These are phyloP conservation scores for Aspergillus heteromorphus DNA, from an alignment of 495 filamentous ascomycete genomes.

Conservation along the genomic window DNA sequence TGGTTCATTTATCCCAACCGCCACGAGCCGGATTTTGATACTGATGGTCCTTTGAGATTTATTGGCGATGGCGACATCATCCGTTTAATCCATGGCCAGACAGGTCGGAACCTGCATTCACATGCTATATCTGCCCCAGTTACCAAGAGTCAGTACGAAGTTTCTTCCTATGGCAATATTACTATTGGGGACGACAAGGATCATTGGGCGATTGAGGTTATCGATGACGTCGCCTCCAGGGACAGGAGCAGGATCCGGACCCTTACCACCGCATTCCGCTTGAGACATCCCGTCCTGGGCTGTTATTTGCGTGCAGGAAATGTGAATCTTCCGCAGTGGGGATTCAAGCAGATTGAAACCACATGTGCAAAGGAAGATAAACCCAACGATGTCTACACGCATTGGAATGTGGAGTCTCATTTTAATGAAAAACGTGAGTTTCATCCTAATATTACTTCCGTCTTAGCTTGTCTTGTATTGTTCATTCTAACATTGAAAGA, in stretches of 20 bases:
- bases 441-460: too few relatives aligned
- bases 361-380: conserved; percentile 94
- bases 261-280: conserved; percentile 86
- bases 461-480: background rate
- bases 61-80: conserved; percentile 73
- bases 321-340: conserved; percentile 96
- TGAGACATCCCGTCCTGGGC: conserved; percentile 76
- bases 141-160: conserved; percentile 84
- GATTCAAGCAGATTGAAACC: conserved; percentile 98
- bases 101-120: conserved; percentile 93
- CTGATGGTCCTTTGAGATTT: conserved; percentile 62
- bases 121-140: conserved; percentile 84
- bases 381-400: conserved; percentile 86
- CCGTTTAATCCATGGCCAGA: conserved; percentile 90
- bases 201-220: conserved; percentile 92
- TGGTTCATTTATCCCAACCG: conserved; percentile 99
- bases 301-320: conserved; percentile 96
- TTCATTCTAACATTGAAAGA: conserved; percentile 12
- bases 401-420: conserved; percentile 98
- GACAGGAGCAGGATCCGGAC: conserved; percentile 86
- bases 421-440: conserved; percentile 87
- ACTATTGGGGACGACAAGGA: conserved; percentile 98
- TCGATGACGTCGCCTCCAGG: conserved; percentile 78
- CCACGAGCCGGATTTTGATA: conserved; percentile 62
- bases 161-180: conserved; percentile 91